A percentile compares a stretch with the other conserved stretches of the same genome.
phyloP scores from a whole-genome alignment of 106 monocot genomes.

The Platanthera guangdongensis region DNA sequence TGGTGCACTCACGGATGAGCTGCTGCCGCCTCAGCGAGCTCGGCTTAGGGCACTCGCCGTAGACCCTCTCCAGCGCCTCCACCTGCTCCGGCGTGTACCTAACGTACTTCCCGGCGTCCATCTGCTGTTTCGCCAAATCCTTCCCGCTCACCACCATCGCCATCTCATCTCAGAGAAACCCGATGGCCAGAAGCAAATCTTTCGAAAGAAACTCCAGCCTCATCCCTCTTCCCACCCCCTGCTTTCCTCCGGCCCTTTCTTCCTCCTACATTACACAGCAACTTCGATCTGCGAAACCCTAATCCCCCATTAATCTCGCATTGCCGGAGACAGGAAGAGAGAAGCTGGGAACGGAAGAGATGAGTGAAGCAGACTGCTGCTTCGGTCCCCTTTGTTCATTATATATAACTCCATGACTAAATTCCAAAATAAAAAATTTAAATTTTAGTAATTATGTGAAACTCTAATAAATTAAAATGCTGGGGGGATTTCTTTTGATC shows the following conservation, averaged over 20 bases:
- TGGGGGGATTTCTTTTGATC: not conserved
- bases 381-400: not conserved
- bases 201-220: not conserved
- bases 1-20: conserved; percentile 71
- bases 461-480: not conserved
- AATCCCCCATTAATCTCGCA: not conserved
- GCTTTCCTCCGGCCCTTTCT: not conserved
- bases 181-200: not conserved
- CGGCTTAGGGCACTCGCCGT: conserved; percentile 78
- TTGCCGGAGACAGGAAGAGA: not conserved
- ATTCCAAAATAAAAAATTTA: too few relatives aligned
- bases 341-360: not conserved
- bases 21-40: conserved; percentile 70
- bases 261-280: conserved; percentile 6
- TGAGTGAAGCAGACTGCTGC: not conserved
- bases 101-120: conserved; percentile 80
- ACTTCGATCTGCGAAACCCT: not conserved
- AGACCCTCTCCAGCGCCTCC: conserved; percentile 82
- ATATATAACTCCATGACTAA: not conserved
- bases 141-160: conserved; percentile 36
- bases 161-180: conserved; percentile 28
- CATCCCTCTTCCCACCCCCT: not conserved
- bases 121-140: conserved; percentile 17
- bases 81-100: conserved; percentile 95
- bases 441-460: not conserved